phyloP scores from a whole-genome alignment of 106 monocot genomes.

The Acanthochlamys bracteata region DNA sequence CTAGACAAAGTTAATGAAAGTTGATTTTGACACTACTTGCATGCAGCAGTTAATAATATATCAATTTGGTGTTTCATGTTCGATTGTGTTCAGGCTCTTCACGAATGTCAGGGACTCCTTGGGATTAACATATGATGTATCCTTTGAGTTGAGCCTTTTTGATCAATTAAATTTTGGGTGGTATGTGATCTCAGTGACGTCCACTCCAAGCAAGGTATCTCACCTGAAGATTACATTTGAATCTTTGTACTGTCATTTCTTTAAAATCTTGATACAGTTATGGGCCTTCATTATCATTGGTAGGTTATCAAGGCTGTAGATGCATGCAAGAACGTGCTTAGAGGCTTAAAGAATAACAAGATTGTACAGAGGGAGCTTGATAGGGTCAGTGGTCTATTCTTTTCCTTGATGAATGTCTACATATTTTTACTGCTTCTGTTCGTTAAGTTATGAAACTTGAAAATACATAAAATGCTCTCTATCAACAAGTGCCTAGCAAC shows the following conservation, averaged over 20 bases:
- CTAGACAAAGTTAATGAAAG: too few species aligned
- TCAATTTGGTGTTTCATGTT: too few species aligned
- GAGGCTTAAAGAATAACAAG: constrained; percentile 69
- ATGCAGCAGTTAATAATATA: too few species aligned
- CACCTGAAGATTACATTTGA: neutral
- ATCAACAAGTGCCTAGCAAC: too few species aligned
- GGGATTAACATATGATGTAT: constrained; percentile 97
- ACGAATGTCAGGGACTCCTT: constrained; percentile 95
- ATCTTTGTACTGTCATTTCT: too few species aligned
- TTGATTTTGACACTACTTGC: too few species aligned
- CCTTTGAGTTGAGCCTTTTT: constrained; percentile 94
- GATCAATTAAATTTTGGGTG: constrained; percentile 84
- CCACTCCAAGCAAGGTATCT: constrained; percentile 86
- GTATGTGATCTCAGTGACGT: constrained; percentile 96
- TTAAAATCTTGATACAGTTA: too few species aligned
- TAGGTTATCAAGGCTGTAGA: constrained; percentile 95
- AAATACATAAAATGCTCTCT: too few species aligned
- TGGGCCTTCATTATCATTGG: neutral
- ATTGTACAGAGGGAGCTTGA: constrained; percentile 85
- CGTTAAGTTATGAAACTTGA: neutral
- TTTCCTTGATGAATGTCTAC: too few species aligned
- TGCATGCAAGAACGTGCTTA: constrained; percentile 97
- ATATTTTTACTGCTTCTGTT: neutral
- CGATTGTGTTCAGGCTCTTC: constrained; percentile 76
- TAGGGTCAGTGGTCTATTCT: constrained; percentile 40